A percentile compares a stretch with the other conserved stretches of the same genome.
These are phyloP conservation scores for Polyporus tsugae DNA, from an alignment of 1,284 basidiomycete species.

Conservation along the genomic window DNA sequence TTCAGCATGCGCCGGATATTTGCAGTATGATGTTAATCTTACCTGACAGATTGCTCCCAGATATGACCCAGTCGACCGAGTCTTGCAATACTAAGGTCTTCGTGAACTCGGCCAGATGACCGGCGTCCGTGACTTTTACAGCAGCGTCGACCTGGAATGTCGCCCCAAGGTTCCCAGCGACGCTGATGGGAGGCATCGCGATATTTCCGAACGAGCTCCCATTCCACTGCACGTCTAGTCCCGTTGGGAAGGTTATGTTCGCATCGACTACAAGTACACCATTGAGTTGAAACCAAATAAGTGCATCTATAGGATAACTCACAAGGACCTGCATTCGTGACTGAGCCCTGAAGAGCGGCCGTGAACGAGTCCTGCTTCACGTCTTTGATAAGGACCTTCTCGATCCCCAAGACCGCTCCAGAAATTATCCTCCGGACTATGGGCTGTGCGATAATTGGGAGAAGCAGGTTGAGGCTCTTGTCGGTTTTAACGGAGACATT, in stretches of 20 bases:
- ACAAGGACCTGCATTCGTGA: constrained; percentile 83
- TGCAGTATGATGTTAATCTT: neutral
- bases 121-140: constrained; percentile 69
- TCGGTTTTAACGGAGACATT: constrained; percentile 70
- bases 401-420: constrained; percentile 63
- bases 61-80: constrained; percentile 79
- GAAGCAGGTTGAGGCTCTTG: constrained; percentile 65
- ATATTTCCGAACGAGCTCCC: constrained; percentile 69
- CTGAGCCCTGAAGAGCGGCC: constrained; percentile 67
- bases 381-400: constrained; percentile 65
- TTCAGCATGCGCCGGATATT: neutral
- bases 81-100: constrained; percentile 70
- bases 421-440: constrained; percentile 82
- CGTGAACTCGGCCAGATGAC: constrained; percentile 72
- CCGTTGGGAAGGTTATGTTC: constrained; percentile 69
- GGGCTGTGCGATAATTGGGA: constrained; percentile 78
- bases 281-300: constrained; percentile 16
- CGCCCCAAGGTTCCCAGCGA: constrained; percentile 71
- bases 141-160: constrained; percentile 61
- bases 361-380: constrained; percentile 69
- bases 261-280: constrained; percentile 65
- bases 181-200: constrained; percentile 66
- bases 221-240: constrained; percentile 71
- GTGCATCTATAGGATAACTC: constrained; percentile 36
- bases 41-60: constrained; percentile 67